Conservation (phyloP, 345 rosid genomes). For the Sonneratia caseolaris region DNA sequence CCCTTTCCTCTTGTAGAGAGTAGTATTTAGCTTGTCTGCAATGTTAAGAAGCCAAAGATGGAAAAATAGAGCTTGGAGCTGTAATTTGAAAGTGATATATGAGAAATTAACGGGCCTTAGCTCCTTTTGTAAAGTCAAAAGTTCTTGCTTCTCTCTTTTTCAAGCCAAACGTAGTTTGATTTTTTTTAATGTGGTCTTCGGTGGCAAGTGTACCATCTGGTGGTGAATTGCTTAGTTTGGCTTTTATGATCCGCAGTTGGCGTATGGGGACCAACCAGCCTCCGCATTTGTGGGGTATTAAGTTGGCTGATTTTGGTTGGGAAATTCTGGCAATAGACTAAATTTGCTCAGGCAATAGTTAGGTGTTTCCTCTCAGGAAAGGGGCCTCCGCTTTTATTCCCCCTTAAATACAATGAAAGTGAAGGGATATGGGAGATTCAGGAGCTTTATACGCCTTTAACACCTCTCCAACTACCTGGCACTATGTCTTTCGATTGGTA, state of each 20-base stretch:
- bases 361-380: not conserved
- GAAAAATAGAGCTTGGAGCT: not conserved
- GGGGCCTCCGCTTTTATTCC: not conserved
- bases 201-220: too few species aligned
- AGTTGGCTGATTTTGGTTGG: not conserved
- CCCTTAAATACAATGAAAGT: conserved; percentile 5
- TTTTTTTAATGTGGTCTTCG: too few species aligned
- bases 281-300: too few species aligned
- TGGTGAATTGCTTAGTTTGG: too few species aligned
- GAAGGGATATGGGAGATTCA: not conserved
- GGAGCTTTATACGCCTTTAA: not conserved
- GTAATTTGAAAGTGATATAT: not conserved
- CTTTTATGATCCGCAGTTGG: too few species aligned
- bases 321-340: not conserved
- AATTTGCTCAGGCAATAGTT: not conserved
- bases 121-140: not conserved
- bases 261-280: too few species aligned
- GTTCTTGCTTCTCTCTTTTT: not conserved
- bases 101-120: not conserved
- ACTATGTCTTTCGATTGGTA: too few species aligned
- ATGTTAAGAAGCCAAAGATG: not conserved
- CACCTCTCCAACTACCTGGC: not conserved
- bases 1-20: not conserved
- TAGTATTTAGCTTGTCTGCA: not conserved
- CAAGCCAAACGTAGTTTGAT: not conserved